Evolutionary conservation across 106 monocot species (phyloP).

Genomic region (Dendrobium huoshanense): DNA sequence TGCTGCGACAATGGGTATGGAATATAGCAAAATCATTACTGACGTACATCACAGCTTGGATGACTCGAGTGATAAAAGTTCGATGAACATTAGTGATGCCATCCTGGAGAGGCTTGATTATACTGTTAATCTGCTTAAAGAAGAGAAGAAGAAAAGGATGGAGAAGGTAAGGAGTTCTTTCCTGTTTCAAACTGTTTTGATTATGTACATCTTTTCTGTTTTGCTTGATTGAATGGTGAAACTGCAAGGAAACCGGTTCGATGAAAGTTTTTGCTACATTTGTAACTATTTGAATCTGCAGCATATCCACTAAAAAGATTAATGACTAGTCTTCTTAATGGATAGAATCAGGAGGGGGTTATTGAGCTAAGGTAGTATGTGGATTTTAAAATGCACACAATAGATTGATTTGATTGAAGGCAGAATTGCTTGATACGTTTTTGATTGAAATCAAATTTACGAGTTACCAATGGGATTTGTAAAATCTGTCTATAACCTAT

Average conservation of each 20-base stretch:
- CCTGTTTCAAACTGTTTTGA: not conserved
- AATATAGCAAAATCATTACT: slow-evolving; percentile 37
- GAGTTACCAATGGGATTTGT: too few species aligned
- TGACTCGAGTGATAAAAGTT: slow-evolving; percentile 15
- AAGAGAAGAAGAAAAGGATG: slow-evolving; percentile 47
- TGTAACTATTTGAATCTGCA: not conserved
- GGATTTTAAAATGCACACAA: too few species aligned
- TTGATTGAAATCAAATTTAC: too few species aligned
- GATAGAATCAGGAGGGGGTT: too few species aligned
- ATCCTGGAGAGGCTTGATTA: slow-evolving; percentile 39
- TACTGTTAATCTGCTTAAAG: slow-evolving; percentile 43
- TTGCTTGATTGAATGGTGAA: not conserved
- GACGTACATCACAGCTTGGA: slow-evolving; percentile 44
- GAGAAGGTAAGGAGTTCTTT: slow-evolving; percentile 35
- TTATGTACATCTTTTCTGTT: not conserved
- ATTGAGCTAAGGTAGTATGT: too few species aligned
- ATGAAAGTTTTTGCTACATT: not conserved
- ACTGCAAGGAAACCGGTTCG: not conserved
- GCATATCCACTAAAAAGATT: too few species aligned
- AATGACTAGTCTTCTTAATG: too few species aligned
- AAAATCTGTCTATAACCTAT: too few species aligned
- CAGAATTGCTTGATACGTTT: too few species aligned
- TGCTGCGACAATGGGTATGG: slow-evolving; percentile 53
- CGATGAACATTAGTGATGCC: slow-evolving; percentile 49
- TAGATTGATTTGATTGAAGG: too few species aligned